A percentile compares a stretch with the other conserved stretches of the same genome.
Evolutionary conservation across 108 stramenopile species (phyloP).

Genomic region (Discostella stelligeroides): DNA sequence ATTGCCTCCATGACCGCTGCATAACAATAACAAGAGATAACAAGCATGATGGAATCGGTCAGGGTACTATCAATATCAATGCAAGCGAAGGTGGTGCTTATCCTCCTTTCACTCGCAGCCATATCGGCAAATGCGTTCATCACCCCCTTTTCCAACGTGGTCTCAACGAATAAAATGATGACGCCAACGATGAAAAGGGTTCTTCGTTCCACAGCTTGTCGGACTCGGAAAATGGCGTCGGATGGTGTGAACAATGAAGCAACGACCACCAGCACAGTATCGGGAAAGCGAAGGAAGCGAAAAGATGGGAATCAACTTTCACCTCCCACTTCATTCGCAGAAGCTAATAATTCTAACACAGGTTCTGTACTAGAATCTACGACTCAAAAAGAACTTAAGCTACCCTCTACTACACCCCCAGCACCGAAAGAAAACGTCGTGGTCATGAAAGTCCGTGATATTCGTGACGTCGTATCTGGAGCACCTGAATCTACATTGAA

Average conservation of each 20-base stretch:
- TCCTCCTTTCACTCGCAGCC: conserved; percentile 18
- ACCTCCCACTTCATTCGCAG: conserved; percentile 11
- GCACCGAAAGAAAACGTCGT: conserved; percentile 53
- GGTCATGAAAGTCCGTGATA: conserved; percentile 58
- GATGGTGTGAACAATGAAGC: conserved; percentile 11
- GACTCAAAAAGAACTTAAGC: not conserved
- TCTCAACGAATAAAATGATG: too few relatives aligned
- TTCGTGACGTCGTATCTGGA: conserved; percentile 62
- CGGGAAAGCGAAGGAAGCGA: conserved; percentile 52
- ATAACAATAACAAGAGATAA: not conserved
- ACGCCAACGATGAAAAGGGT: not conserved
- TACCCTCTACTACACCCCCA: not conserved
- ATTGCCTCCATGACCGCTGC: not conserved
- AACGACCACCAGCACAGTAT: conserved; percentile 4
- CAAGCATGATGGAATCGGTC: not conserved
- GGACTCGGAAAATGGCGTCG: not conserved
- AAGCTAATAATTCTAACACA: not conserved
- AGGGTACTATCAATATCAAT: not conserved
- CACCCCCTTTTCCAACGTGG: conserved; percentile 3
- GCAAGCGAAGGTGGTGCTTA: not conserved
- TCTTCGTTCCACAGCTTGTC: not conserved
- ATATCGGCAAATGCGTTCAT: conserved; percentile 23
- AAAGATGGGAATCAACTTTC: conserved; percentile 50
- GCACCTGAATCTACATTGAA: not conserved
- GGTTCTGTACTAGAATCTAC: not conserved